A percentile compares a stretch with the other conserved stretches of the same genome.
Evolutionary conservation across 805 yeast genomes (phyloP).

Genomic region (Pichia cephalocereana): DNA sequence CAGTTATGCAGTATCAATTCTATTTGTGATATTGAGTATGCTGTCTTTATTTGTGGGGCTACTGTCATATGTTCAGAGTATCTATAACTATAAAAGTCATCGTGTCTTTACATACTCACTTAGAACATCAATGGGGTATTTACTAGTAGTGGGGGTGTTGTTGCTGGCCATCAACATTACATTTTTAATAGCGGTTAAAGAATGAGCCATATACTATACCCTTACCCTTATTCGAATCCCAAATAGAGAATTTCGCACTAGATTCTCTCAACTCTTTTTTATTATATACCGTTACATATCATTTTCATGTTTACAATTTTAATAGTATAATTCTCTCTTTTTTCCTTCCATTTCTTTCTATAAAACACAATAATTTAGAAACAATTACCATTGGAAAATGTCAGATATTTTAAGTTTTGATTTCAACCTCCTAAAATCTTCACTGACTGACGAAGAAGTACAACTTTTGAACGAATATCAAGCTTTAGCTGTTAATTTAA

Average conservation of each 20-base stretch:
- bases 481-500: conserved; percentile 26
- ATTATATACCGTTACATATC: background rate
- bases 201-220: background rate
- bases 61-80: conserved; percentile 34
- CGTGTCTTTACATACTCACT: conserved; percentile 32
- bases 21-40: conserved; percentile 31
- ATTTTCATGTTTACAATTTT: no score
- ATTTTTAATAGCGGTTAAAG: conserved; percentile 2
- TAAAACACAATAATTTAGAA: no score
- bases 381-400: background rate
- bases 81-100: conserved; percentile 34
- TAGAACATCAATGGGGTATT: conserved; percentile 15
- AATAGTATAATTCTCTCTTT: no score
- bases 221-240: background rate
- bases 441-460: conserved; percentile 20
- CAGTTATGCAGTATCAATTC: conserved; percentile 22
- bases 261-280: background rate
- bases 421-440: background rate
- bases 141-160: conserved; percentile 12
- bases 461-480: conserved; percentile 32
- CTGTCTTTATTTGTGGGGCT: conserved; percentile 30
- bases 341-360: no score
- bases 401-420: conserved; percentile 5
- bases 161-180: conserved; percentile 8
- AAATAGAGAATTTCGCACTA: background rate